Conservation (phyloP, 345 rosid genomes). For the Brassica rapa region DNA sequence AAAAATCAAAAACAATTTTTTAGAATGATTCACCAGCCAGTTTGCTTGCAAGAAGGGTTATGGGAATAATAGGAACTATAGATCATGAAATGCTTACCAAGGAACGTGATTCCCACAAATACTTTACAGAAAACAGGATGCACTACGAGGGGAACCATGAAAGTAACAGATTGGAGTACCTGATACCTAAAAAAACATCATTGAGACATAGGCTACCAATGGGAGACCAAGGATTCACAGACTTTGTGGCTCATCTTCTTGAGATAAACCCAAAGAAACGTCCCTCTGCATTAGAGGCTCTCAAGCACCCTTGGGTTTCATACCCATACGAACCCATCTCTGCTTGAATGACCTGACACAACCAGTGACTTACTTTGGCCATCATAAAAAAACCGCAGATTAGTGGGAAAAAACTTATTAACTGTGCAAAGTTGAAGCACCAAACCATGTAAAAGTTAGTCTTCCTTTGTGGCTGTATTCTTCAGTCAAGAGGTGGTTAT, state of each 20-base stretch:
- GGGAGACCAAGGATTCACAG: slow-evolving; percentile 99
- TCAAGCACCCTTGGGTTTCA: slow-evolving; percentile 97
- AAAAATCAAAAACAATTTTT: no score
- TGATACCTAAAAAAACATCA: slow-evolving; percentile 92
- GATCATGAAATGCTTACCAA: slow-evolving; percentile 84
- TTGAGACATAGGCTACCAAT: slow-evolving; percentile 89
- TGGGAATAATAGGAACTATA: slow-evolving; percentile 78
- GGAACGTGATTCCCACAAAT: slow-evolving; percentile 92
- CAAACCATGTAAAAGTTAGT: not conserved
- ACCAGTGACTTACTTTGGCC: not conserved
- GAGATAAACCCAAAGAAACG: slow-evolving; percentile 96
- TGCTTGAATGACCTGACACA: slow-evolving; percentile 44
- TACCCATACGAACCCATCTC: slow-evolving; percentile 99
- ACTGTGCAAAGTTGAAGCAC: not conserved
- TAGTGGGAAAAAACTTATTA: not conserved
- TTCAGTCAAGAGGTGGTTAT: not conserved
- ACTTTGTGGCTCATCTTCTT: slow-evolving; percentile 87
- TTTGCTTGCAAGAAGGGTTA: slow-evolving; percentile 84
- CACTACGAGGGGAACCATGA: slow-evolving; percentile 96
- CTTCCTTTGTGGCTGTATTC: not conserved
- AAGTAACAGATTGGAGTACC: slow-evolving; percentile 76
- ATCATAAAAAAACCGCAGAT: slow-evolving; percentile 4
- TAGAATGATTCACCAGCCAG: slow-evolving; percentile 96
- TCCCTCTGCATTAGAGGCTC: slow-evolving; percentile 88
- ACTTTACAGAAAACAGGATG: slow-evolving; percentile 90